Evolutionary conservation across 2,329 filamentous ascomycete genomes (phyloP), one percentile per base, ranked within the genome.

Genomic region (Nemania serpens): DNA sequence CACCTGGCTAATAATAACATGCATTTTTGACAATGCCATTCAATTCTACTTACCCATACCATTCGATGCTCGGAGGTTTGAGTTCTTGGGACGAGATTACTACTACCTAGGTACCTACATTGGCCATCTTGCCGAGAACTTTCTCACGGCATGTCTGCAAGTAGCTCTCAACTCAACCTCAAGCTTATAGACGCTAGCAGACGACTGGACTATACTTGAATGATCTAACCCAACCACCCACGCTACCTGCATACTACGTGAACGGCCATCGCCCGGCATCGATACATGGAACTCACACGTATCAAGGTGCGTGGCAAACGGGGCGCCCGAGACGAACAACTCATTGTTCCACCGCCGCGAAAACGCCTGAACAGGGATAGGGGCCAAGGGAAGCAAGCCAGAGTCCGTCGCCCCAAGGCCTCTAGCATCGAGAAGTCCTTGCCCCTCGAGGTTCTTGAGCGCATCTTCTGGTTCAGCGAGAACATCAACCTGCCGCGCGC

Each of bases 381-480:
- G 15, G 56, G 55, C 13, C 64, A 49, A 50, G 22, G 56, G 18
- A 69, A 55, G 54, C 66, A 68, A 41, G 25, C 17, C 11, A 66
- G 66, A 37, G n/a, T 12, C 9, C 55, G 47, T 20, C 48, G 45
- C 18, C 25, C 53, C 13, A 69, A 66, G 25, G 67, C 59, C 9
- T 69, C 73, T 1, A 63, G 69, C 22, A 50, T 75, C 2, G 68
- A 79, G 45, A 73, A 71, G 62, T 64, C 70, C 12, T 72, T 86
- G 9, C 84, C 84, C 0, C 69, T 78, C 6, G 84, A 86, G 69
- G 74, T 86, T 22, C 76, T 86, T 12, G 82, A 85, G 68, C 75
- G 63, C 34, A 84, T 87, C 49, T 79, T 85, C 56, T 71, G 82
- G 63, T 71, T 80, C 54, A 84, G 82, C 50, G 69, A 73, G 62